Conservation (phyloP, 345 rosid species). For the Noccaea bulbosa region DNA sequence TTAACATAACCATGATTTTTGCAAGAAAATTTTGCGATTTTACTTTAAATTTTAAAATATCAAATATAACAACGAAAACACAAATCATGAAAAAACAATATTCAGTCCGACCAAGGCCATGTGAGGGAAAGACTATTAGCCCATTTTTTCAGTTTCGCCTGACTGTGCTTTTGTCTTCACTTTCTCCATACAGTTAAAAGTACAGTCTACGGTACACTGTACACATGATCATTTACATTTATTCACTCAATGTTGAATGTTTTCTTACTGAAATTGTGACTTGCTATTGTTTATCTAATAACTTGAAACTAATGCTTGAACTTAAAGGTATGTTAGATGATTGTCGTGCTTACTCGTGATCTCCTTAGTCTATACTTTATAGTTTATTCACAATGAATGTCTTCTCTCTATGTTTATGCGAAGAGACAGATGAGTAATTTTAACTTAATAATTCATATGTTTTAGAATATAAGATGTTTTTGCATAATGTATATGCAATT, state of each 20-base stretch:
- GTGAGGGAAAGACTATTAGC: constrained; percentile 37
- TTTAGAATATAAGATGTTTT: too few relatives aligned
- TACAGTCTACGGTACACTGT: constrained; percentile 39
- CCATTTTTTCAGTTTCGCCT: constrained; percentile 31
- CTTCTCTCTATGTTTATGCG: neutral
- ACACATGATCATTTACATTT: constrained; percentile 31
- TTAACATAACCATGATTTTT: neutral
- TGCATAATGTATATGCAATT: too few relatives aligned
- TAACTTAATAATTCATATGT: neutral
- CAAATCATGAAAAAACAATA: neutral
- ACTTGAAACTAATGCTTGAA: too few relatives aligned
- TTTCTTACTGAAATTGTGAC: constrained; percentile 24
- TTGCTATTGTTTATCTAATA: neutral
- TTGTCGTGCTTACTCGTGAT: constrained; percentile 3
- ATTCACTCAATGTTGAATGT: constrained; percentile 2
- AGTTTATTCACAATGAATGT: neutral
- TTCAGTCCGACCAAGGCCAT: constrained; percentile 40
- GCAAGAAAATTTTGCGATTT: neutral
- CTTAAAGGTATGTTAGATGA: neutral
- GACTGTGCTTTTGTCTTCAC: constrained; percentile 25
- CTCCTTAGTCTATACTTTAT: neutral
- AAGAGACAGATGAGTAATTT: constrained; percentile 12
- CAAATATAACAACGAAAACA: neutral
- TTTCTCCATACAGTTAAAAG: constrained; percentile 37
- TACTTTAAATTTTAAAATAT: neutral